Evolutionary conservation across 2,329 filamentous ascomycete genomes (phyloP), one percentile per base, ranked within the genome.

Genomic region (Exophiala viscosa): DNA sequence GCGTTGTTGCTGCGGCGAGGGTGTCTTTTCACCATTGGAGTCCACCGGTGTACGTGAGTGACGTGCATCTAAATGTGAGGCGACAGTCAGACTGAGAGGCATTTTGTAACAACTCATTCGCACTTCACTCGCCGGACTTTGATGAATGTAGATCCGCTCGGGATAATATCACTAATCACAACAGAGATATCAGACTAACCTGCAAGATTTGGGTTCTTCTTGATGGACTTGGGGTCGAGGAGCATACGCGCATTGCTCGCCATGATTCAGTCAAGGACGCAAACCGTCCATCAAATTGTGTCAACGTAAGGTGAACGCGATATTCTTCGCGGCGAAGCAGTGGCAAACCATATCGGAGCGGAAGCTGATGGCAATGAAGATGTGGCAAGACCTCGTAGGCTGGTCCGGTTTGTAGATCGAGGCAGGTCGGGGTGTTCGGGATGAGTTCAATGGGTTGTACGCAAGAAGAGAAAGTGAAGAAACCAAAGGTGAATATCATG

Each of bases 141-240:
- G 20, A 9, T 17, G 20, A 20, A 18, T 9, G 17, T 20, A 13
- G 20, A 31, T 31, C 10, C 10, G 6, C 9, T 42, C 18, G n/a
- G 40, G 20, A 23, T 23, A 28, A 42, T 11, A 23, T 28, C 10
- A 14, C 17, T 9, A 20, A 13, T 3, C 18, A 7, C 40, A 42
- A 42, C 17, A 42, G 20, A n/a, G 13, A n/a, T 11, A 36, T n/a
- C n/a, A n/a, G 15, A 49, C 32, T 48, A 45, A 54, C 55, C 54
- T 57, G 59, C 18, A 18, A 50, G 15, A 32, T 45, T 58, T 43
- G 47, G 31, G 10, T 67, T 66, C 55, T 68, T 70, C 55, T 65
- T 73, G 52, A 70, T 67, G 31, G 65, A 66, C 59, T 71, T 71
- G 13, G 73, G 73, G 58, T 76, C 67, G 51, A 75, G 62, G 28